Evolutionary conservation across 1,284 basidiomycete genomes (phyloP).

Genomic region (Cutaneotrichosporon cavernicola): DNA sequence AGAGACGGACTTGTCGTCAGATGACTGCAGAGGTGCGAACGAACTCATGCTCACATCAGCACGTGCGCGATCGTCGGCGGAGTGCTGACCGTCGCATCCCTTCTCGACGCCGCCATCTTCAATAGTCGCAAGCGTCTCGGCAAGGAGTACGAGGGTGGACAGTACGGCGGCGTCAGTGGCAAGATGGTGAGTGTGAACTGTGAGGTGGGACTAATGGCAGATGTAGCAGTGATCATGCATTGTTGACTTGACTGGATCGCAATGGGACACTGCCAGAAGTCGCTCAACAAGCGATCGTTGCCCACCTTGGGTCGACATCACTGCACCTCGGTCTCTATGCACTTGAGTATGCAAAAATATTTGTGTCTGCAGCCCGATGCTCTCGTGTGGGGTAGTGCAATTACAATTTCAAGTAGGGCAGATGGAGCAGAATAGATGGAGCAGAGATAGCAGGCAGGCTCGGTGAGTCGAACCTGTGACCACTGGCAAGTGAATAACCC

Average conservation of each 20-base stretch:
- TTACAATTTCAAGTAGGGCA: too few species aligned
- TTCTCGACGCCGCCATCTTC: constrained; percentile 87
- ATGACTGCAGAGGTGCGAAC: neutral
- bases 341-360: too few species aligned
- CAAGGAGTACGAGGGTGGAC: constrained; percentile 26
- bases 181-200: constrained; percentile 45
- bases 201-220: neutral
- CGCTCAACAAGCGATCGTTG: neutral
- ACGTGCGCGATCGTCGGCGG: constrained; percentile 98
- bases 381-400: too few species aligned
- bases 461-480: too few species aligned
- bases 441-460: too few species aligned
- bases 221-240: constrained; percentile 8
- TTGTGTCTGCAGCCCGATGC: too few species aligned
- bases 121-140: constrained; percentile 50
- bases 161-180: constrained; percentile 40
- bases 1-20: neutral
- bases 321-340: neutral
- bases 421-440: too few species aligned
- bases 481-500: too few species aligned
- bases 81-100: constrained; percentile 87
- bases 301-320: neutral
- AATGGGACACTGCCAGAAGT: neutral
- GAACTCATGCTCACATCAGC: constrained; percentile 53
- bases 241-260: neutral